Conservation (phyloP, 305 asterid species). For the Fraxinus platypoda region DNA sequence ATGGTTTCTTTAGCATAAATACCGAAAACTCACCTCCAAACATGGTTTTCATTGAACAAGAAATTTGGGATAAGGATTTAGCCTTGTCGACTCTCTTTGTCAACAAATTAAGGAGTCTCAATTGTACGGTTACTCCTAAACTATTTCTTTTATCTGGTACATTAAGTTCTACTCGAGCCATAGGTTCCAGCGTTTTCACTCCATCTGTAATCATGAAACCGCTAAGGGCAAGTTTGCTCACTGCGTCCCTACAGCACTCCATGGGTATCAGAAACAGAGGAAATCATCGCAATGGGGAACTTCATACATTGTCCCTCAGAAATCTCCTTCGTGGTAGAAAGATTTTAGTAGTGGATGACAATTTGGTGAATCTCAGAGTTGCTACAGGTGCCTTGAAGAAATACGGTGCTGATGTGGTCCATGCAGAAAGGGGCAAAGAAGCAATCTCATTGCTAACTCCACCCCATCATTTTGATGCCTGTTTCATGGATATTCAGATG, state of each 20-base stretch:
- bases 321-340: slow-evolving; percentile 75
- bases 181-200: slow-evolving; percentile 26
- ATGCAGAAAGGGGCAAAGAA: slow-evolving; percentile 71
- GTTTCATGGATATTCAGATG: slow-evolving; percentile 99
- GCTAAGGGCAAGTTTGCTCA: slow-evolving; percentile 78
- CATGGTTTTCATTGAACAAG: slow-evolving; percentile 75
- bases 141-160: slow-evolving; percentile 63
- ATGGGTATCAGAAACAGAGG: slow-evolving; percentile 65
- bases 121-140: slow-evolving; percentile 38
- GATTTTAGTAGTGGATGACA: slow-evolving; percentile 87
- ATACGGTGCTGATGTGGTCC: slow-evolving; percentile 92
- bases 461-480: slow-evolving; percentile 87
- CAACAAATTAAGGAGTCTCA: slow-evolving; percentile 29
- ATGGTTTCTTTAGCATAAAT: slow-evolving; percentile 26
- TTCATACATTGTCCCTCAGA: slow-evolving; percentile 46
- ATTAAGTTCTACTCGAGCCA: slow-evolving; percentile 30
- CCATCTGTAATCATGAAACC: slow-evolving; percentile 73
- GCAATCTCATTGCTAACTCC: slow-evolving; percentile 69
- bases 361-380: slow-evolving; percentile 81
- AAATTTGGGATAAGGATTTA: slow-evolving; percentile 61
- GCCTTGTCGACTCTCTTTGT: slow-evolving; percentile 28
- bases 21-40: slow-evolving; percentile 23
- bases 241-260: slow-evolving; percentile 78
- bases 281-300: slow-evolving; percentile 50
- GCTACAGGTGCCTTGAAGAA: slow-evolving; percentile 82